Base-by-base conservation (phyloP, 805 yeast species). In the Metschnikowia rubicola region DNA sequence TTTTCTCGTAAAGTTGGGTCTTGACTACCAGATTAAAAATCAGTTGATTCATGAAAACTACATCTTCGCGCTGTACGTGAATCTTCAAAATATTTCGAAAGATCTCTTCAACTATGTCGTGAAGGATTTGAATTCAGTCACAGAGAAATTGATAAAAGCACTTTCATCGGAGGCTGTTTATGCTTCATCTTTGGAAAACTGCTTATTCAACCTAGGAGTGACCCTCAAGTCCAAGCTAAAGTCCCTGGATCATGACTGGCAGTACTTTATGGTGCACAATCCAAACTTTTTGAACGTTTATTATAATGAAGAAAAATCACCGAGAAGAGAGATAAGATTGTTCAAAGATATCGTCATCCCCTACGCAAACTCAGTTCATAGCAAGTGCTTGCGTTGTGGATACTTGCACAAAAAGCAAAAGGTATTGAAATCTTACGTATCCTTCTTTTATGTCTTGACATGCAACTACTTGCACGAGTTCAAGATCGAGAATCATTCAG, bases 391-490 rank as follows among this genome's bases (percentile, higher is more conserved):
- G 36, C 58, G 77, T 37, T 70, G 65, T 45, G 77, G 77, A 7
- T 55, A 61, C 41, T 59, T 72, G 51, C 71, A 70, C 59, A 68
- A 67, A 50, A 72, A 72, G 50, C 66, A 66, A 38, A 72, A 69
- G 53, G 44, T 72, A n/a, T 55, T 72, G 50, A 71, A 72, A 54
- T 69, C 66, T 37, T 72, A 72, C 50, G 67, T 62, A 34, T 50
- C 68, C 8, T 60, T 54, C 56, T 71, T 65, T 52, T 72, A 69
- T 47, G 57, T 72, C 15, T 64, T 72, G 54, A 68, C 76, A 3
- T 67, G 74, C 52, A 72, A 71, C 54, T 72, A 68, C 51, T 56
- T 72, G 30, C 77, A 72, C 53, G 76, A 72, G 54, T 72, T 70
- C 58, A 65, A 63, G 47, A 56, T 68, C 28, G 75, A 70, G 15